Percentiles rank a stretch among this genome's conserved stretches.
phyloP scores from a whole-genome alignment of 176 grass and related monocot genomes.

The Zea luxurians region DNA sequence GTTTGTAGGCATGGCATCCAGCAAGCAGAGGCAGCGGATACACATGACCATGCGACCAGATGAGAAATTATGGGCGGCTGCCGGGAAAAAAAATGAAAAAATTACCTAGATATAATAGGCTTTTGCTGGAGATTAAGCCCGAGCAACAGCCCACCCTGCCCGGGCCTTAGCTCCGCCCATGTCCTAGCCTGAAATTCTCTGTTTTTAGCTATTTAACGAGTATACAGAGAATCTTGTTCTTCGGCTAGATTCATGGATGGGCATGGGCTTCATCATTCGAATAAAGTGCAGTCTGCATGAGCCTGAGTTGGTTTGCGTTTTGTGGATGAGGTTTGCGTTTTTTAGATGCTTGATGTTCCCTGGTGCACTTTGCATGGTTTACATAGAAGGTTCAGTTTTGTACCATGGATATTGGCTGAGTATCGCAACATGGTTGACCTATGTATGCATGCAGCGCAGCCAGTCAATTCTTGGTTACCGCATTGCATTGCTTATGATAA shows the following conservation, averaged over 20 bases:
- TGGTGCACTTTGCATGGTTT: background rate
- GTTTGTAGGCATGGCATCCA: no score
- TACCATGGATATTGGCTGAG: background rate
- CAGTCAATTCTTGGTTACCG: background rate
- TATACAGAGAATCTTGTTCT: background rate
- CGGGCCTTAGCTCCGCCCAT: no score
- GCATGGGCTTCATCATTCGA: background rate
- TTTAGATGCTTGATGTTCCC: background rate
- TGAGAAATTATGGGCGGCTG: no score
- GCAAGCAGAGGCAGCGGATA: no score
- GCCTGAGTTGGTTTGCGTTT: constrained; percentile 7
- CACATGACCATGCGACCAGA: no score
- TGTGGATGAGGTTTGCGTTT: constrained; percentile 8
- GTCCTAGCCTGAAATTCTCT: background rate
- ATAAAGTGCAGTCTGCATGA: background rate
- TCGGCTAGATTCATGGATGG: background rate
- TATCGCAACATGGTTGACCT: background rate
- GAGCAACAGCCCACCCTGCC: no score
- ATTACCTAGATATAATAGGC: no score
- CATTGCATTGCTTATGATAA: background rate
- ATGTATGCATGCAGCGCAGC: background rate
- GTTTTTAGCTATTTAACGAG: background rate
- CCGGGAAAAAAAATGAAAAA: no score
- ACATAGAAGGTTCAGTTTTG: background rate
- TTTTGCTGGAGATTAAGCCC: no score